Base-by-base conservation (phyloP, 176 grass and related monocot genomes). In the Carex littledalei region DNA sequence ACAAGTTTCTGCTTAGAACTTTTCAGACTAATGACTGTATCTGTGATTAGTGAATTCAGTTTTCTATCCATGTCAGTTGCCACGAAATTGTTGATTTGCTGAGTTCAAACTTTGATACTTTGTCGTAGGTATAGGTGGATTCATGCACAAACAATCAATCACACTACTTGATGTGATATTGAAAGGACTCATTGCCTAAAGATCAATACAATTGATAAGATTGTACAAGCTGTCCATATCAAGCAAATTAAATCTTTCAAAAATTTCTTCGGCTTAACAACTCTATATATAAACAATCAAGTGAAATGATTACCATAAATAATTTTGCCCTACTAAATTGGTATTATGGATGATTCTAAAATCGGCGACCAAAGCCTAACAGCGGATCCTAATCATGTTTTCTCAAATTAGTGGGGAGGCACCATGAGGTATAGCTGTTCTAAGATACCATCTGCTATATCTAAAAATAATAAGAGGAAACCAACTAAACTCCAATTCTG, bases 131-230 rank as follows among this genome's bases (percentile, higher is more conserved):
- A 55, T 77, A 13, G 5, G 12, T 54, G 73, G 47, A 77, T 76
- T 26, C 14, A 77, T 77, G 73, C 13, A 26, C 17, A 77, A 77
- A 47, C 13, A 77, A 77, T 77, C 22, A 77, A 77, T 77, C 47
- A 12, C 20, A 21, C 70, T 74, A 50, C 18, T 50, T 1, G 15
- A 45, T 47, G 8, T 17, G n/a, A 54, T 77, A 53, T 31, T 24
- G 67, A n/a, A 54, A 77, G 43, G 11, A 47, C 49, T 55, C 7
- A 70, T n/a, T 39, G 35, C 16, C 17, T 43, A 39, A 22, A 55
- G 12, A 55, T 78, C 52, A 78, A 78, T 15, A 15, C 50, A 14
- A 35, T 56, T 1, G 24, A 78, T 32, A 54, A 52, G 26, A 31
- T 31, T 76, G 72, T 76, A 8, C 12, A 13, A 70, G 4, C 1